Evolutionary conservation across 2,329 filamentous ascomycete species (phyloP), one percentile per base, ranked within the genome.

Genomic region (Remersonia thermophila): DNA sequence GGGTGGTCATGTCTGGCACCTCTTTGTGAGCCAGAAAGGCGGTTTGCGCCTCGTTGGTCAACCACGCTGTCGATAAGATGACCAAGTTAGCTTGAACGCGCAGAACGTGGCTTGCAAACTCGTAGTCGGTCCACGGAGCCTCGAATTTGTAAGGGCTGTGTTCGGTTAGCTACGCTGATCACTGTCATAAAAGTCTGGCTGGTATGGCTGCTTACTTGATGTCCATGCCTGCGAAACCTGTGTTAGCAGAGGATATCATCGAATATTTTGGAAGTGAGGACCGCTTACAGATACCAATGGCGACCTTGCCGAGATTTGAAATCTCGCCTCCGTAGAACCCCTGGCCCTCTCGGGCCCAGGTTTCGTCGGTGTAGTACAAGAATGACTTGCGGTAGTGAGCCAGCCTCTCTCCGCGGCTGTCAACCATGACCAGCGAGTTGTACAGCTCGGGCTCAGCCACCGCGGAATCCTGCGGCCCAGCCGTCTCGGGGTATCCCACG

Each of bases 401-500:
- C 0, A 75, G 55, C 0, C 65, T 70, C 17, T 79, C 70, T 0
- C 77, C 77, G 0, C 77, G 67, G 0, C 46, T 51, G 37, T 69
- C 71, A 2, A 80, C 63, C 0, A 76, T 59, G 2, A 80, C 63
- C 0, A 62, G 54, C 0, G 65, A 63, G 40, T 74, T 75, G 51
- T 73, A 75, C 27, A 69, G 71, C 40, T 72, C 66, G 67, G 71
- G 18, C 60, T 60, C 2, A 51, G 59, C 50, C 0, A 66, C 48
- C 33, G 20, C 5, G 20, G 20, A 23, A 23, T 23, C 20, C 20
- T 23, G 20, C 20, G 20, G 20, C 20, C 76, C 72, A 1, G 68
- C 69, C 45, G 69, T 73, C 38, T 91, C 83, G 0, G 83, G 83
- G 35, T 89, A 91, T 0, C 83, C 83, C 1, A 76, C 73, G 1